Base-by-base conservation (phyloP, 208 protist genomes). In the Lotmaria passim region DNA sequence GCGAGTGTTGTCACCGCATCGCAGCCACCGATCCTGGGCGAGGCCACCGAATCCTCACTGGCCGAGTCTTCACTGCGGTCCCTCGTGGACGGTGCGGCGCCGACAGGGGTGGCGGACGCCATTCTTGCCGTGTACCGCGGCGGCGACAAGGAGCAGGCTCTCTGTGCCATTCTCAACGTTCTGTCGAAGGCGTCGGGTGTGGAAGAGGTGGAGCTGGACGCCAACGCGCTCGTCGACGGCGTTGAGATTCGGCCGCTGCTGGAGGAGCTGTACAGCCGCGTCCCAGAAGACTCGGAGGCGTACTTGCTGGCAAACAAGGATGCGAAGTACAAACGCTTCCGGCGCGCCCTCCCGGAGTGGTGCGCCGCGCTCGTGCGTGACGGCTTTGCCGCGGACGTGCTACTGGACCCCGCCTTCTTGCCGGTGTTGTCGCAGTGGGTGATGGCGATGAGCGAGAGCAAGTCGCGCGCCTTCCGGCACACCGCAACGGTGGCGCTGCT, bases 381-480 rank as follows among this genome's bases (percentile, higher is more conserved):
- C 38, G 66, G 75, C 48, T 91, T 90, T 33, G 88, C 52, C 38
- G 75, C 57, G 8, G 86, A 91, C 63, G 38, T 89, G 7, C 52
- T 94, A 24, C 75, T 87, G 12, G 85, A 96, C 55, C 46, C 59
- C 34, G 43, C 65, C 12, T 81, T 95, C 36, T 64, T 95, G 14
- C 81, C 87, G 0, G 80, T 81, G 14, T 52, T 93, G 3, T 50
- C 82, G 38, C 85, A 87, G 62, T 97, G 93, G 90, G n/a, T 96
- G 19, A 75, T 94, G 11, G 82, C 86, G 30, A 97, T 97, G 89
- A 89, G 80, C 58, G 93, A 95, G 76, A 95, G 93, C 76, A 97
- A 94, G 78, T 83, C 81, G 26, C 79, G 93, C 14, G 75, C 80
- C 31, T 96, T 95, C 57, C 90, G 93, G 28, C 93, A 97, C 78